Evolutionary conservation across 1,284 basidiomycete genomes (phyloP).

Genomic region (Ganoderma boninense): DNA sequence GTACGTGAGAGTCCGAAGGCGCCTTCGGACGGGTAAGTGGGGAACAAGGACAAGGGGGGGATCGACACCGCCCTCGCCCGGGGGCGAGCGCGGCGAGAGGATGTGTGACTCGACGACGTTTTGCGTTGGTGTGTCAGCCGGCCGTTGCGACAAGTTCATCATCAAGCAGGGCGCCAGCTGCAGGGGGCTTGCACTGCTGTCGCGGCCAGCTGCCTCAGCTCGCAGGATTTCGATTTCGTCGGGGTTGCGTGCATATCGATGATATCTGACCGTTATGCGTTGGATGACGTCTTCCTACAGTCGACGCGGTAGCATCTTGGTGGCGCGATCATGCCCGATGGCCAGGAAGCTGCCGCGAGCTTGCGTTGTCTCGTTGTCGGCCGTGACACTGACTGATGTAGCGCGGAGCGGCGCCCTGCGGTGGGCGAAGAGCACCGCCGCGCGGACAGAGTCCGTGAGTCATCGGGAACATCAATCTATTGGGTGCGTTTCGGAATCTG

Average conservation of each 20-base stretch:
- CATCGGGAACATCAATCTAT: constrained; percentile 29
- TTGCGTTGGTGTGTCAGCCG: constrained; percentile 15
- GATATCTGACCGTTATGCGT: not conserved
- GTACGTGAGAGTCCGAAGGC: constrained; percentile 12
- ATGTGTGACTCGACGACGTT: constrained; percentile 16
- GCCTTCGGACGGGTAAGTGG: not conserved
- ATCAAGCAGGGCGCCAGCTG: constrained; percentile 7
- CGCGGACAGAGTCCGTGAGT: constrained; percentile 15
- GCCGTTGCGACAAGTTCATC: constrained; percentile 10
- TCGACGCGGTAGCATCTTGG: not conserved
- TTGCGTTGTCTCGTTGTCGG: too few species aligned
- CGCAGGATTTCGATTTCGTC: not conserved
- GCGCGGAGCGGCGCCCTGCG: constrained; percentile 21
- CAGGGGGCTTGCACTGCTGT: not conserved
- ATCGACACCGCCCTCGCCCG: constrained; percentile 24
- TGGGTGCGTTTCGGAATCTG: constrained; percentile 25
- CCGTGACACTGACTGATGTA: too few species aligned
- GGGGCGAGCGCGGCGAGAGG: constrained; percentile 21
- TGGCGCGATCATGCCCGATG: not conserved
- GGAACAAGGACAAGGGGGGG: too few species aligned
- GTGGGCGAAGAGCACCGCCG: constrained; percentile 22
- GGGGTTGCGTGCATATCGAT: not conserved
- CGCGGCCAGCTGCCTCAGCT: not conserved
- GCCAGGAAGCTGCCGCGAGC: not conserved
- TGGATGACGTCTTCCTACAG: not conserved